Base-by-base conservation (phyloP, 805 yeast genomes). In the Debaryomyces hansenii region DNA sequence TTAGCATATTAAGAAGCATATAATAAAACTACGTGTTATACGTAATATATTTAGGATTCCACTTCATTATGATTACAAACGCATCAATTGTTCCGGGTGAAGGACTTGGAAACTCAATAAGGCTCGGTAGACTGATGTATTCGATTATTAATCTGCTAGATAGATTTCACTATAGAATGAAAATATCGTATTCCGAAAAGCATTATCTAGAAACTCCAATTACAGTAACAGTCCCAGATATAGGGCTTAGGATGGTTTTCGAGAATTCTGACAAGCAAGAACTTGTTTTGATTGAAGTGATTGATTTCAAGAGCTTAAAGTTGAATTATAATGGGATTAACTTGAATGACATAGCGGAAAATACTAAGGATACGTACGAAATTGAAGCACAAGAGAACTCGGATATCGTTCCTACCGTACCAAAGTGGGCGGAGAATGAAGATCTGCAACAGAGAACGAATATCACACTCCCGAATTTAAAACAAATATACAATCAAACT, bases 401-500 rank as follows among this genome's bases (percentile, higher is more conserved):
- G 5, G 41, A n/a, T 12, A 28, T 28, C 12, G 29, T 9, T 11
- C 18, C 10, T 8, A 15, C 31, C 20, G 35, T 5, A 14, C 18
- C n/a, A 16, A 12, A 16, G 24, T 4, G 18, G 18, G 2, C 4
- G 18, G 18, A 16, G 18, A n/a, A 20, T 16, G 33, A 28, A 20
- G 16, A 20, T 2, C 10, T 12, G n/a, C 40, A 18, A 12, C 33
- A 34, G 20, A 37, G 33, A 16, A 10, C 11, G 12, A 37, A 20
- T 28, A 28, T 38, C 8, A 47, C 40, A 3, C 49, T 32, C 28
- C 49, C 47, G 20, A 39, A 65, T 1, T 66, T 80, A 51, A 75
- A 73, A 39, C 61, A 67, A 14, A 67, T 82, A 2, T 82, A 82
- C 59, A 80, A 81, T 54, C 77, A 74, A 55, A 66, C 75, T 2